Evolutionary conservation across 805 yeast species (phyloP), one percentile per base, ranked within the genome.

Genomic region (Starmerella vitae): DNA sequence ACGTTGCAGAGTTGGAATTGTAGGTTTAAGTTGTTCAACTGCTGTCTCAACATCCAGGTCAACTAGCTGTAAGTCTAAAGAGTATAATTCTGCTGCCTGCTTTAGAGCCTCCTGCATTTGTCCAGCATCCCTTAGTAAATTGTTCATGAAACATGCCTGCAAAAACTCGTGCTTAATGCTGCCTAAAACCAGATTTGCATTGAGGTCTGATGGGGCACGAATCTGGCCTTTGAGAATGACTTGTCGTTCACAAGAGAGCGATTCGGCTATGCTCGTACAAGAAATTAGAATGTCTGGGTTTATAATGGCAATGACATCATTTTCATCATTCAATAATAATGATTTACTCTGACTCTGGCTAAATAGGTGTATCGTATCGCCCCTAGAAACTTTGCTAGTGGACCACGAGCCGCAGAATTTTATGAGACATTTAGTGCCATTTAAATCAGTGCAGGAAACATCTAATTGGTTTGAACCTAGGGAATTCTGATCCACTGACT

Each of bases 271-370:
- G 3, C 77, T 62, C 0, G 97, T 91, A 2, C 94, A 85, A 0
- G 95, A 72, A 0, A 88, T 60, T 10, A 91, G 59, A 3, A 72
- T 60, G 54, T 91, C 97, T 0, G 98, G 98, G 47, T 80, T 72
- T 69, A 91, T 70, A 17, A 88, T 68, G 21, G 86, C 58, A n/a
- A 85, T 55, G 48, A 78, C 74, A 22, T 68, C 68, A 25, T 66
- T 59, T 42, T 69, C 68, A 33, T 66, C 64, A 47, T 77, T 81
- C 7, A 78, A 67, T 3, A 75, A 45, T 9, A 47, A 22, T 0
- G 38, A 19, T 20, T 14, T 33, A 13, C 14, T 9, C 17, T 12
- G 19, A 18, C 21, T 17, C 17, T 19, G 29, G 27, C 44, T 46
- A 9, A 60, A 42, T 4, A 60, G 32, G 33, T 61, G 60, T 10